These are phyloP conservation scores for Chaetomiaceae sp. DNA, from an alignment of 2,329 filamentous ascomycete genomes.

Conservation along the genomic window DNA sequence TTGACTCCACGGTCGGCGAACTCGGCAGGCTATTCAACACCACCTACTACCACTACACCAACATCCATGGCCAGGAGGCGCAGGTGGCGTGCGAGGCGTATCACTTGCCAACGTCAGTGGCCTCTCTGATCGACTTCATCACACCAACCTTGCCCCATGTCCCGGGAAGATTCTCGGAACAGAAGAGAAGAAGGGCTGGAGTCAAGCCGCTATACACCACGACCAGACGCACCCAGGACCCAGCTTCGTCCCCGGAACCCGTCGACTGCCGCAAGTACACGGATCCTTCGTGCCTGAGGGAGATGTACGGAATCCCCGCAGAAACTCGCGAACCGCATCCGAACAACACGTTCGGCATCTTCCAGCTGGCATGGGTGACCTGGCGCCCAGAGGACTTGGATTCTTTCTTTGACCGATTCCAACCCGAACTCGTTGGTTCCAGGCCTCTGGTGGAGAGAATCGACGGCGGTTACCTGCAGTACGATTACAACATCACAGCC, in stretches of 20 bases:
- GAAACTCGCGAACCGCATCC: not conserved
- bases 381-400: constrained; percentile 4
- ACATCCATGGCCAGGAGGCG: not conserved
- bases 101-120: not conserved
- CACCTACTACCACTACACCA: not conserved
- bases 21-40: not conserved
- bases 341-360: constrained; percentile 7
- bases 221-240: not conserved
- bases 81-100: not conserved
- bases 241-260: not conserved
- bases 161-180: not conserved
- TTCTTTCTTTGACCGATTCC: not conserved
- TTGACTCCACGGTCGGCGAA: not conserved
- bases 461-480: not conserved
- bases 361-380: not conserved
- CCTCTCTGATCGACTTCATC: not conserved
- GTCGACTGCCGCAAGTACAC: not conserved
- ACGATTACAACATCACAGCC: not conserved
- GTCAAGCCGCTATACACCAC: not conserved
- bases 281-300: not conserved
- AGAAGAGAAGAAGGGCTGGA: not conserved
- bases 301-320: not conserved
- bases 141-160: not conserved
- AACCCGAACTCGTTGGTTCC: not conserved
- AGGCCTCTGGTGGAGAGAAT: not conserved